Evolutionary conservation across 2,329 filamentous ascomycete genomes (phyloP).

Genomic region (Ophiostoma ulmi): DNA sequence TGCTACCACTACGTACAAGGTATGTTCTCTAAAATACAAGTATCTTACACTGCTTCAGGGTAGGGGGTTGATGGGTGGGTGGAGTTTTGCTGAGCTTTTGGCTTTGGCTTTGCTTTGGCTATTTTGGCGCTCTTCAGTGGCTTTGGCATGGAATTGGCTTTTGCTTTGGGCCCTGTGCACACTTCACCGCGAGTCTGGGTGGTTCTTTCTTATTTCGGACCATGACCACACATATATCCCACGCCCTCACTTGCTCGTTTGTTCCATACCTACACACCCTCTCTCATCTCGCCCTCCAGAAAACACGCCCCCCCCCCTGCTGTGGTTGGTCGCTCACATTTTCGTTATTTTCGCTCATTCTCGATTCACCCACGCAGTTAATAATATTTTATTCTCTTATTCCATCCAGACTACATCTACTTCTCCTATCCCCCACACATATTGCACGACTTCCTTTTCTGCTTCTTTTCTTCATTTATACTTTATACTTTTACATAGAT

Average conservation of each 20-base stretch:
- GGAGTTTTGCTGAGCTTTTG: background rate
- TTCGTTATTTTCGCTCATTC: constrained; percentile 24
- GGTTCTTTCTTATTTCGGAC: constrained; percentile 24
- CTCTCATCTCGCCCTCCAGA: background rate
- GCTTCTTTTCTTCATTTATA: constrained; percentile 13
- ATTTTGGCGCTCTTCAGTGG: background rate
- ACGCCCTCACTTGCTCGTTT: constrained; percentile 26
- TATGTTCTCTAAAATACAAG: too few relatives aligned
- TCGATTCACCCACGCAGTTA: constrained; percentile 24
- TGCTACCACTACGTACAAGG: background rate
- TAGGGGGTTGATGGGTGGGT: constrained; percentile 22
- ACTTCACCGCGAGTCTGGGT: constrained; percentile 29
- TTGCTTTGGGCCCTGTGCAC: constrained; percentile 18
- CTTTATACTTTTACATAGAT: background rate
- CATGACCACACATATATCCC: constrained; percentile 27
- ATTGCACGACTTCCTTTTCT: constrained; percentile 21
- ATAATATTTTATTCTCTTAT: constrained; percentile 25
- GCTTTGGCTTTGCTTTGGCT: constrained; percentile 16
- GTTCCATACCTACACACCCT: constrained; percentile 19
- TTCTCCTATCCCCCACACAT: constrained; percentile 29
- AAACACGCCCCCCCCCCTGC: constrained; percentile 5
- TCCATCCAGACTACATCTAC: constrained; percentile 29
- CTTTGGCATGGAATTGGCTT: constrained; percentile 17
- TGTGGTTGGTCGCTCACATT: constrained; percentile 23
- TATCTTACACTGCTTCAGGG: constrained; percentile 17